Percentiles rank a stretch among this genome's conserved stretches.
phyloP scores from a whole-genome alignment of 495 filamentous ascomycete genomes.

The Neurospora sp. region DNA sequence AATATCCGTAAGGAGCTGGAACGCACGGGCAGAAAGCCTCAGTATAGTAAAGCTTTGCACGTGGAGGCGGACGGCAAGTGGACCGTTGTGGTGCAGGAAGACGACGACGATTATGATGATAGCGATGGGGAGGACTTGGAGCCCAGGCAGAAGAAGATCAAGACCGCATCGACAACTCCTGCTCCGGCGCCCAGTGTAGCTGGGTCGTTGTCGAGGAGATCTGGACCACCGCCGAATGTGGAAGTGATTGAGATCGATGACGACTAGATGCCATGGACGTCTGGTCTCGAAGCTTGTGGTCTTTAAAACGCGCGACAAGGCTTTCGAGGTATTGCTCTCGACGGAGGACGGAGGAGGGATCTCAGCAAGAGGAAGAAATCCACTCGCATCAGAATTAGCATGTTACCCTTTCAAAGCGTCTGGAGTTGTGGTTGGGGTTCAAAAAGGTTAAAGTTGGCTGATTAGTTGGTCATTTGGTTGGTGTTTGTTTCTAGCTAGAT shows the following conservation, averaged over 20 bases:
- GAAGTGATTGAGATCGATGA: conserved; percentile 17
- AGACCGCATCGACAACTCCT: not conserved
- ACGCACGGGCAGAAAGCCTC: conserved; percentile 19
- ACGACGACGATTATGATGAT: conserved; percentile 18
- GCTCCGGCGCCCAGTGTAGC: not conserved
- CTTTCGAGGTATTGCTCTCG: not conserved
- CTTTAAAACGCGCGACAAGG: not conserved
- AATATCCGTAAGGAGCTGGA: conserved; percentile 44
- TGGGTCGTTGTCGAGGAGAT: not conserved
- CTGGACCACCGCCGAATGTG: conserved; percentile 1
- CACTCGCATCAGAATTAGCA: not conserved
- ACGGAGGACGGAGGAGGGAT: not conserved
- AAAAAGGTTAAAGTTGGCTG: not conserved
- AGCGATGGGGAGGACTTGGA: conserved; percentile 3
- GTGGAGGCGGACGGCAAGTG: conserved; percentile 51
- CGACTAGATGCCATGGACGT: not conserved
- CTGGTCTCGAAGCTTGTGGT: not conserved
- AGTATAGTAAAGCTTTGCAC: conserved; percentile 47
- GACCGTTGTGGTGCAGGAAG: conserved; percentile 29
- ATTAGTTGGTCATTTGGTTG: not conserved
- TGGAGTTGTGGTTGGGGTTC: not conserved
- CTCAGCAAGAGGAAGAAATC: not conserved
- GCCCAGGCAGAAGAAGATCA: not conserved
- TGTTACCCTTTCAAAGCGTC: not conserved
- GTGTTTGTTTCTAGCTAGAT: not conserved